phyloP scores from a whole-genome alignment of 2,329 filamentous ascomycete genomes.

The Pseudogymnoascus sp. region DNA sequence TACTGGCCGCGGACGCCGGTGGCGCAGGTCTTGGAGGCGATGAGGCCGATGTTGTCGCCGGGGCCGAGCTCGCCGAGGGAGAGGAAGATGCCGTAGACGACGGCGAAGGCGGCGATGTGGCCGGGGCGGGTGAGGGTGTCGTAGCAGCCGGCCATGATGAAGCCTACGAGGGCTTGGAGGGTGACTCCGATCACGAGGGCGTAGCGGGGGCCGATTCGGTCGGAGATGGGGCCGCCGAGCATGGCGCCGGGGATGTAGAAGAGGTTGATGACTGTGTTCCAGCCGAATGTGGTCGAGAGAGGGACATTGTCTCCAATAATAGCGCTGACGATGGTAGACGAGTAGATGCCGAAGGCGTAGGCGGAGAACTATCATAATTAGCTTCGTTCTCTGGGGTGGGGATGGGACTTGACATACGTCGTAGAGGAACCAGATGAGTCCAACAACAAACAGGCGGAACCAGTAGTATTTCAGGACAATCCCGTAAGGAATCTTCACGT shows the following conservation, averaged over 20 bases:
- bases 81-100: slow-evolving; percentile 72
- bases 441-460: slow-evolving; percentile 59
- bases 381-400: background rate
- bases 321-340: slow-evolving; percentile 60
- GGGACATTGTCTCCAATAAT: slow-evolving; percentile 51
- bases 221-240: slow-evolving; percentile 65
- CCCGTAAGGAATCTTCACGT: slow-evolving; percentile 44
- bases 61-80: slow-evolving; percentile 74
- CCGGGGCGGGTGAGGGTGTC: slow-evolving; percentile 52
- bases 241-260: slow-evolving; percentile 84
- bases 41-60: slow-evolving; percentile 82
- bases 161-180: slow-evolving; percentile 69
- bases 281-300: slow-evolving; percentile 73
- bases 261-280: slow-evolving; percentile 79
- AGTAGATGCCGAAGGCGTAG: slow-evolving; percentile 83
- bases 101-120: slow-evolving; percentile 67
- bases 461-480: slow-evolving; percentile 61
- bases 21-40: slow-evolving; percentile 80
- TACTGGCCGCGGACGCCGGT: slow-evolving; percentile 79
- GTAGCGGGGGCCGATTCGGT: slow-evolving; percentile 69
- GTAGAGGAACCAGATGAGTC: slow-evolving; percentile 78
- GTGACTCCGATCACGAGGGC: slow-evolving; percentile 63
- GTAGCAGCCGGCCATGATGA: slow-evolving; percentile 82
- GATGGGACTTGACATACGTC: slow-evolving; percentile 39
- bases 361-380: slow-evolving; percentile 52